Conservation (phyloP, 2,329 filamentous ascomycete genomes). For the Clarireedia monteithiana region DNA sequence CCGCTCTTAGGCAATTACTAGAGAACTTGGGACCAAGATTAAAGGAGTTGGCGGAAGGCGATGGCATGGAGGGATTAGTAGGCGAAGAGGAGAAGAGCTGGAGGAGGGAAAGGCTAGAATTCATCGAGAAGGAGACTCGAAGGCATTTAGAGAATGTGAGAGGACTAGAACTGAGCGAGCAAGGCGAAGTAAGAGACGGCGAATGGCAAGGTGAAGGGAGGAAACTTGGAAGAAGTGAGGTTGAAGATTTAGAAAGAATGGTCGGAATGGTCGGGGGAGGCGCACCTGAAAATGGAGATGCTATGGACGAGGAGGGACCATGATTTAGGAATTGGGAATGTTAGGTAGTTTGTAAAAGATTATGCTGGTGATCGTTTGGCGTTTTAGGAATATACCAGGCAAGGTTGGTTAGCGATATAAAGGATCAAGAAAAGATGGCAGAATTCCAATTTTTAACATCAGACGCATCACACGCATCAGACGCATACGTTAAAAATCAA, state of each 20-base stretch:
- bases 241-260: conserved; percentile 48
- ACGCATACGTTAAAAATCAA: too few relatives aligned
- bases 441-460: too few relatives aligned
- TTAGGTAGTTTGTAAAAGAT: too few relatives aligned
- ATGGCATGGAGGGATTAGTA: conserved; percentile 31
- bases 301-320: conserved; percentile 20
- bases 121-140: conserved; percentile 73
- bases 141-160: conserved; percentile 66
- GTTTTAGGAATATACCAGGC: conserved; percentile 9
- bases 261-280: conserved; percentile 36
- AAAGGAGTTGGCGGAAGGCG: conserved; percentile 33
- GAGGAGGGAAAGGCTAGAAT: conserved; percentile 65
- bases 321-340: not conserved
- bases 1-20: conserved; percentile 66
- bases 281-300: conserved; percentile 12
- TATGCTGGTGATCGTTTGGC: not conserved
- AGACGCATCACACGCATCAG: too few relatives aligned
- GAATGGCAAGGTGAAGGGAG: conserved; percentile 53
- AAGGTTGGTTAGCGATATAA: not conserved
- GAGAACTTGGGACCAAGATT: conserved; percentile 60
- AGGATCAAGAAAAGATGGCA: not conserved
- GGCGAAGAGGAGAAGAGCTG: conserved; percentile 44
- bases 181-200: conserved; percentile 56
- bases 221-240: conserved; percentile 43
- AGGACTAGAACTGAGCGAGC: conserved; percentile 55